Percentiles rank a stretch among this genome's conserved stretches.
These are phyloP conservation scores for Trichophyton equinum DNA, from an alignment of 2,329 filamentous ascomycete species.

Conservation along the genomic window DNA sequence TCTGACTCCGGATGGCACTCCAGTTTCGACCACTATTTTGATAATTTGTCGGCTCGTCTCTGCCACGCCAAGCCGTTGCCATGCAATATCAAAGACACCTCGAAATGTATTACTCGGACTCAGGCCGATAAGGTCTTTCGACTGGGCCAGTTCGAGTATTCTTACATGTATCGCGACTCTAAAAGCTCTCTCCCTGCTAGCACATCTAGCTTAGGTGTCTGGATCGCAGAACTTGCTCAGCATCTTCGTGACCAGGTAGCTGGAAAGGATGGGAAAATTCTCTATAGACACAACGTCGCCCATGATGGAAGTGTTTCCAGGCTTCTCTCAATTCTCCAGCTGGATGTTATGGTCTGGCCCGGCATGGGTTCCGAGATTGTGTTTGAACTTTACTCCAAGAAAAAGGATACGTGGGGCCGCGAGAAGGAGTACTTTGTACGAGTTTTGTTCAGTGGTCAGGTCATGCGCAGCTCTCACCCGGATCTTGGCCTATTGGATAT, in stretches of 20 bases:
- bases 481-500: constrained; percentile 57
- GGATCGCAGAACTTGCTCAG: constrained; percentile 56
- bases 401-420: constrained; percentile 18
- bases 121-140: constrained; percentile 60
- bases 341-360: constrained; percentile 69
- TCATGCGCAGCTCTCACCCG: constrained; percentile 56
- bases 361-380: constrained; percentile 71
- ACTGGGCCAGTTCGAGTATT: constrained; percentile 70
- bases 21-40: constrained; percentile 67
- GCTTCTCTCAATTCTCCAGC: constrained; percentile 56
- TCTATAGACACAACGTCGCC: constrained; percentile 65
- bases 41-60: constrained; percentile 66
- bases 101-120: constrained; percentile 48
- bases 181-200: constrained; percentile 50
- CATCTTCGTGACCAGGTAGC: constrained; percentile 47
- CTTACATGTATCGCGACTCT: constrained; percentile 60
- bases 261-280: constrained; percentile 29
- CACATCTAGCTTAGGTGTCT: constrained; percentile 55
- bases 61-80: constrained; percentile 63
- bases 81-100: constrained; percentile 42
- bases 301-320: constrained; percentile 63
- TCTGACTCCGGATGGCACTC: constrained; percentile 51
- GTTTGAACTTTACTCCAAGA: constrained; percentile 55
- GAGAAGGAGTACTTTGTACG: constrained; percentile 42
- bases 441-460: constrained; percentile 57